Conservation (phyloP, 176 grass and related monocot species). For the Raddia distichophylla region DNA sequence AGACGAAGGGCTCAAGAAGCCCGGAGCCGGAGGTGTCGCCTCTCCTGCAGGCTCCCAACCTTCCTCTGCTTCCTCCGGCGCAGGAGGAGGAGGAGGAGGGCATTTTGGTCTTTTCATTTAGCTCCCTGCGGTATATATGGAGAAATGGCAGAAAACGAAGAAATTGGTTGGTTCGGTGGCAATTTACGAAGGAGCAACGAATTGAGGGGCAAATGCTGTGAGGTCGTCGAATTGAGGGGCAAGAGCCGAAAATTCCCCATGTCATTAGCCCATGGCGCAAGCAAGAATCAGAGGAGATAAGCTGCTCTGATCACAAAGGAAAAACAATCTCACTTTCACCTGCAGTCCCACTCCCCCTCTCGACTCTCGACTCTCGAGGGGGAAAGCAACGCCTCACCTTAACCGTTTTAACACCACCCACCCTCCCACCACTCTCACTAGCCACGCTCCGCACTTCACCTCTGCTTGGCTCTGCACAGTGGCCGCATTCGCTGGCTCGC, state of each 20-base stretch:
- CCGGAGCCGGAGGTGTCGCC: too few species aligned
- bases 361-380: not conserved
- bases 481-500: not conserved
- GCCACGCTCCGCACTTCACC: not conserved
- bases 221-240: too few species aligned
- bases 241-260: too few species aligned
- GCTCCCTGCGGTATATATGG: too few species aligned
- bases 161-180: too few species aligned
- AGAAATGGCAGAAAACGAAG: too few species aligned
- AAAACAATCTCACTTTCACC: not conserved
- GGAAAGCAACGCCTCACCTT: conserved; percentile 36
- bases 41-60: not conserved
- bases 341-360: not conserved
- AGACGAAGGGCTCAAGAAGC: not conserved
- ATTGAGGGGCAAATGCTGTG: too few species aligned
- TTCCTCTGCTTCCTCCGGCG: not conserved
- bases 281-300: not conserved
- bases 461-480: conserved; percentile 14
- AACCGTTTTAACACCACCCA: not conserved
- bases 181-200: too few species aligned
- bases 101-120: too few species aligned
- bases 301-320: not conserved
- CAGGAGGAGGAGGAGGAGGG: too few species aligned
- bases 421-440: too few species aligned
- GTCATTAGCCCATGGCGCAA: not conserved